A percentile compares a stretch with the other conserved stretches of the same genome.
phyloP scores from a whole-genome alignment of 129 eudicot species.

The Artemisia annua region DNA sequence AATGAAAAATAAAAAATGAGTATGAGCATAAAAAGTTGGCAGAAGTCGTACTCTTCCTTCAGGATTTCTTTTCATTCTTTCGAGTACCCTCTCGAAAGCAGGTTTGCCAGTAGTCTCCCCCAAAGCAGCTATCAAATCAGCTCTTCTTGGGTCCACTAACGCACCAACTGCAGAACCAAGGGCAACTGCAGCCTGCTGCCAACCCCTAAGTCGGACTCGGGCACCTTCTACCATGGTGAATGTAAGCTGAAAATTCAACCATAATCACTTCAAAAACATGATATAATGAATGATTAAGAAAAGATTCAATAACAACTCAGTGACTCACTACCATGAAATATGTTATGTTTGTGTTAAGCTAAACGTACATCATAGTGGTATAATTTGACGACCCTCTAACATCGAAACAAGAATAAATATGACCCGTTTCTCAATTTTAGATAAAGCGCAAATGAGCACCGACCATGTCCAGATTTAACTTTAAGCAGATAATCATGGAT shows the following conservation, averaged over 20 bases:
- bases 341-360: background rate
- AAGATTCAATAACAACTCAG: background rate
- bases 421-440: too few relatives aligned
- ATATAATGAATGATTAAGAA: background rate
- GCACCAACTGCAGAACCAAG: constrained; percentile 92
- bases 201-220: constrained; percentile 65
- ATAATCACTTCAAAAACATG: background rate
- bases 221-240: constrained; percentile 60
- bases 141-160: constrained; percentile 84
- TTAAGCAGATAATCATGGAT: too few relatives aligned
- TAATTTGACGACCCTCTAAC: too few relatives aligned
- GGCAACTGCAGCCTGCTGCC: constrained; percentile 97
- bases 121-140: constrained; percentile 88
- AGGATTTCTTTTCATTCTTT: constrained; percentile 79
- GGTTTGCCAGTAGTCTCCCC: constrained; percentile 95
- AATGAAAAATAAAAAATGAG: background rate
- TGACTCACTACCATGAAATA: background rate
- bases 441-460: too few relatives aligned
- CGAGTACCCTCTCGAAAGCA: constrained; percentile 81
- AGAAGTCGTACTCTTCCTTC: constrained; percentile 70
- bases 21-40: background rate
- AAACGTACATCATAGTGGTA: background rate
- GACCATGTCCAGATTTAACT: too few relatives aligned
- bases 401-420: too few relatives aligned
- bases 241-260: constrained; percentile 18